Base-by-base conservation (phyloP, 2,329 filamentous ascomycete species). In the Penicillium digitatum region DNA sequence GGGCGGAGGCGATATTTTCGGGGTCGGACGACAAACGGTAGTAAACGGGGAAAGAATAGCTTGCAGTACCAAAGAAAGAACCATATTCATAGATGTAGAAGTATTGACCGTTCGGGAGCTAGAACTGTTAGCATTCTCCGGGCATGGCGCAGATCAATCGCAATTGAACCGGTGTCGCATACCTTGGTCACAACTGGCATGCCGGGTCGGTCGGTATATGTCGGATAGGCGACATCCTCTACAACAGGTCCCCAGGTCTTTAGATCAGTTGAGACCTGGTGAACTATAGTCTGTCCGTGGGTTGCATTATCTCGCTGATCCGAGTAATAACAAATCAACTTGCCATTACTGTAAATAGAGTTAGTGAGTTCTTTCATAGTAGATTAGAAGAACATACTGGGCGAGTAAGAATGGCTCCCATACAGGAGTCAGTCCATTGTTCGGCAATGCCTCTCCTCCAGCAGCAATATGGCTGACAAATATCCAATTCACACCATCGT, bases 391-490 rank as follows among this genome's bases (percentile, higher is more conserved):
- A 24, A 59, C 66, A 42, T 62, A 69, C 65, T 85, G 79, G 42
- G 79, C 75, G 53, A 83, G 66, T 39, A 89, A 71, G 69, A 87
- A 88, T 0, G 87, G 87, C 69, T 90, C 87, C 87, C 87, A 90
- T 20, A 90, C 83, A 0, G 86, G 85, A 0, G 84, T 87, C 35
- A 84, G 69, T 1, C 84, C 86, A 64, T 89, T 87, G 64, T 82
- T 79, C 3, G 86, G 81, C 0, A 75, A 64, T 2, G 86, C 85
- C 44, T 78, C 77, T n/a, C 85, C 85, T 32, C 87, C 87, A 1
- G 76, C 73, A 0, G 86, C 86, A 42, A 89, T 81, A 60, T 84
- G 80, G 55, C 82, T 85, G 49, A 88, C 80, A 61, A 88, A 89
- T 27, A 81, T 73, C 87, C 87, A 90, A 1, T 80, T 85, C 32